Evolutionary conservation across 108 stramenopile species (phyloP), one percentile per base, ranked within the genome.

Genomic region (Nannochloropsis gaditana): DNA sequence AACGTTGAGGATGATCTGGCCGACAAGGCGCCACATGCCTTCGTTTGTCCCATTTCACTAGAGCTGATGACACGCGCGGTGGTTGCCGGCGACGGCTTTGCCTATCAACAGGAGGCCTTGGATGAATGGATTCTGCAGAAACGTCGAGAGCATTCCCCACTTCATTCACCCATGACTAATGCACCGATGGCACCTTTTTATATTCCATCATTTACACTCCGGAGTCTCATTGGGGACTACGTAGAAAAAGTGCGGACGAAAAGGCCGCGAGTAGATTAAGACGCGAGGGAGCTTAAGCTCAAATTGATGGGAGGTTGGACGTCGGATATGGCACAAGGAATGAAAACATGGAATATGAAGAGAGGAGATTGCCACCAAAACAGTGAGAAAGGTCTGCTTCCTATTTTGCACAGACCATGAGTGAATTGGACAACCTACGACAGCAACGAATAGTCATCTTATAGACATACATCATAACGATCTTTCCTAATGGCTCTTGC

Each of bases 171-270:
- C 59, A 73, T 73, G 59, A 73, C 59, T 2, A 73, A 73, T 73
- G 59, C 59, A n/a, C 59, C 59, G 59, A 73, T 73, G 59, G 59
- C 59, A 15, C 59, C 59, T 73, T 73, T 73, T 2, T 73, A 73
- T 73, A 73, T 73, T n/a, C 59, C 59, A 73, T 73, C 59, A 6
- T 73, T 73, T 73, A 73, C 59, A 15, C 59, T 73, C 59, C 59
- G 59, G 59, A 73, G 59, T n/a, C 15, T 73, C 19, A n/a, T 73
- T 15, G 8, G 59, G 5, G 59, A 73, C 8, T 73, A 73, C 8
- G 59, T 73, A 0, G 59, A 73, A n/a, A 73, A 73, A n/a, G 6
- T 4, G 59, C 19, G 59, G 59, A n/a, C 59, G 59, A 15, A 73
- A 2, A 0, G 15, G 59, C 2, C n/a, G 59, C 19, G n/a, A 50